phyloP scores from a whole-genome alignment of 768 basidiomycete genomes.

The Amanita muscaria region DNA sequence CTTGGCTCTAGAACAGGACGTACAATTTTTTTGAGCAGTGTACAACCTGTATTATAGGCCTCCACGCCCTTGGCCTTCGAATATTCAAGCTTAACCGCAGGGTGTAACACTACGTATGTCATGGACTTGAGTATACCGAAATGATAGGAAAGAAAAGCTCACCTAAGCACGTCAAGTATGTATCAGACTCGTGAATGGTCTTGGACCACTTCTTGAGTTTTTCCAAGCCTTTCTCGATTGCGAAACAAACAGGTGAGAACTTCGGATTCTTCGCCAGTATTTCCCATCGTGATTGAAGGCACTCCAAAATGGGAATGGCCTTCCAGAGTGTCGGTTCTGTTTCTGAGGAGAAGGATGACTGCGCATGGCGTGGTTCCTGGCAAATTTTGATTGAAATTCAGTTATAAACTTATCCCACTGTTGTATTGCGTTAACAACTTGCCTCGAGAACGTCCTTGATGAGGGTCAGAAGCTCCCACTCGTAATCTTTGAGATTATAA shows the following conservation, averaged over 20 bases:
- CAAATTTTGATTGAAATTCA: background rate
- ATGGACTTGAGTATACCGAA: background rate
- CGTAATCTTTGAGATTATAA: slow-evolving; percentile 14
- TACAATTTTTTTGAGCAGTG: slow-evolving; percentile 14
- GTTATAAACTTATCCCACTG: too few species aligned
- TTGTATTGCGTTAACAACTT: slow-evolving; percentile 5
- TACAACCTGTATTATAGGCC: slow-evolving; percentile 7
- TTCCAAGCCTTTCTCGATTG: slow-evolving; percentile 16
- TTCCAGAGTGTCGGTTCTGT: slow-evolving; percentile 17
- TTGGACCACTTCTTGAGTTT: slow-evolving; percentile 22
- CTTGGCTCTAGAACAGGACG: slow-evolving; percentile 5
- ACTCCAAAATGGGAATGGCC: slow-evolving; percentile 20
- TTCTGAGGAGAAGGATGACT: slow-evolving; percentile 18
- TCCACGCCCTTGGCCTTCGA: slow-evolving; percentile 11
- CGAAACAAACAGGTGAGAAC: slow-evolving; percentile 13
- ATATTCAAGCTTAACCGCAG: slow-evolving; percentile 15
- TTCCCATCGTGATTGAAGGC: slow-evolving; percentile 14
- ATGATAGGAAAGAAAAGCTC: slow-evolving; percentile 4
- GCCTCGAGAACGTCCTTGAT: slow-evolving; percentile 19
- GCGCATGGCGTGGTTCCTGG: slow-evolving; percentile 18
- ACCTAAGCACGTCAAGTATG: slow-evolving; percentile 20
- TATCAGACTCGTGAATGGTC: slow-evolving; percentile 14
- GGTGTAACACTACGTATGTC: slow-evolving; percentile 14
- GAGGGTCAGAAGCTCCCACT: slow-evolving; percentile 18
- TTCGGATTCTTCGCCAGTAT: slow-evolving; percentile 12